These are phyloP conservation scores for Cicer cuneatum DNA, from an alignment of 306 rosid genomes.

Conservation along the genomic window DNA sequence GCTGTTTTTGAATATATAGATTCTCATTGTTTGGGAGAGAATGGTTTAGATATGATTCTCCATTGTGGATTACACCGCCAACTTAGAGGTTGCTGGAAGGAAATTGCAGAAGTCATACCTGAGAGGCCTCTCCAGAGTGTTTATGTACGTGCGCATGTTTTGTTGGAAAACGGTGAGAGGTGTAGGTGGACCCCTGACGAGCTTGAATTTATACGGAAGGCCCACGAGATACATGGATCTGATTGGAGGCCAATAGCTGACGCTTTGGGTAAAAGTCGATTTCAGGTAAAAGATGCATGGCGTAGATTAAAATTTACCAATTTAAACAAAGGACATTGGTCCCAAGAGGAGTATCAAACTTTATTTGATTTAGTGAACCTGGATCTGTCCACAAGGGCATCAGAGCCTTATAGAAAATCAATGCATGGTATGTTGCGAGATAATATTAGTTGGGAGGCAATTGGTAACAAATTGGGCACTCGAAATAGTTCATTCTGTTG, in stretches of 20 bases:
- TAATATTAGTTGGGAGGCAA: conserved; percentile 80
- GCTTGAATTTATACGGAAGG: conserved; percentile 48
- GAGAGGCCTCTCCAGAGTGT: conserved; percentile 50
- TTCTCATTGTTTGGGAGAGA: conserved; percentile 62
- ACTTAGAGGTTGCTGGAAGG: conserved; percentile 70
- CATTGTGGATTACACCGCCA: conserved; percentile 34
- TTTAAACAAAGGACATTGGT: conserved; percentile 56
- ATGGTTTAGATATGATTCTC: conserved; percentile 67
- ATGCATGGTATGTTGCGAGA: conserved; percentile 83
- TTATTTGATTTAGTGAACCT: conserved; percentile 78
- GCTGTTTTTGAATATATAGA: conserved; percentile 63
- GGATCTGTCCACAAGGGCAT: conserved; percentile 66
- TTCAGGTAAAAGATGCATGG: conserved; percentile 78
- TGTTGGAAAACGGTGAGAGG: conserved; percentile 56
- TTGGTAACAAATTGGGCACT: conserved; percentile 56
- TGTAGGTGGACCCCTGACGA: conserved; percentile 69
- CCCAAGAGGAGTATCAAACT: conserved; percentile 74
- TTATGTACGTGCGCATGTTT: conserved; percentile 62
- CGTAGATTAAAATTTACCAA: conserved; percentile 61
- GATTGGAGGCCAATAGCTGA: conserved; percentile 66
- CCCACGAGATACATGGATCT: conserved; percentile 59
- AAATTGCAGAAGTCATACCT: conserved; percentile 61
- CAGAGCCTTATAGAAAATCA: conserved; percentile 51
- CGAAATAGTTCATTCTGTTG: conserved; percentile 57
- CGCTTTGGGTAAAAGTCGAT: conserved; percentile 63